These are phyloP conservation scores for Neurospora cerealis DNA, from an alignment of 495 filamentous ascomycete genomes.

Conservation along the genomic window DNA sequence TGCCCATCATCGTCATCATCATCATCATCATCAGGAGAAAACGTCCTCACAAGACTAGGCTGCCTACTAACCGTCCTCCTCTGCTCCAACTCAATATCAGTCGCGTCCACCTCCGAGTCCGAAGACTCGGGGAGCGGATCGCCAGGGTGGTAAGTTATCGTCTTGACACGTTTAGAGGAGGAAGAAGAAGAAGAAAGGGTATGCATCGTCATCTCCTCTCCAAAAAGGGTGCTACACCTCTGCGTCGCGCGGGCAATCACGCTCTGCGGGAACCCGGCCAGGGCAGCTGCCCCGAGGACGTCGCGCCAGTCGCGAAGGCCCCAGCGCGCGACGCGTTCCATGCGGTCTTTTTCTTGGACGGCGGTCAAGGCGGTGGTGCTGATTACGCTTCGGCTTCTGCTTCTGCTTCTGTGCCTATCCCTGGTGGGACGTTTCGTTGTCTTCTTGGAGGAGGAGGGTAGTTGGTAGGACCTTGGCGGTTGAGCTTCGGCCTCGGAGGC, in stretches of 20 bases:
- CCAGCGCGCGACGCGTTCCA: conserved; percentile 20
- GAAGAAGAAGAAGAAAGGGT: conserved; percentile 27
- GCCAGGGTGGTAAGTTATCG: conserved; percentile 27
- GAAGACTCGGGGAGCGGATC: conserved; percentile 18
- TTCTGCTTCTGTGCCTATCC: neutral
- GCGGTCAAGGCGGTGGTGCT: neutral
- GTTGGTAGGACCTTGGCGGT: neutral
- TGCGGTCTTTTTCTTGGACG: neutral
- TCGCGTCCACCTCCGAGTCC: conserved; percentile 23
- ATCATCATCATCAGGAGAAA: neutral
- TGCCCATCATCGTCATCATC: neutral
- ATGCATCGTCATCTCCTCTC: conserved; percentile 51
- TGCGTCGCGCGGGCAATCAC: conserved; percentile 56
- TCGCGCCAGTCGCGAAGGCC: conserved; percentile 69
- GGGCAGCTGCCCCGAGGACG: conserved; percentile 61
- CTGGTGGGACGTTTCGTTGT: neutral
- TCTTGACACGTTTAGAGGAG: neutral
- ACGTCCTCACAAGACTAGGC: conserved; percentile 4
- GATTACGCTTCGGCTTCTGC: neutral
- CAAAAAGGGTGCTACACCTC: conserved; percentile 63
- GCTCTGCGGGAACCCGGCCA: conserved; percentile 51
- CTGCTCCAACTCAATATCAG: neutral
- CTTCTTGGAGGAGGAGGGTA: neutral
- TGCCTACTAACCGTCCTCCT: conserved; percentile 11
- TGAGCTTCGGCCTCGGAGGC: neutral